Evolutionary conservation across 495 filamentous ascomycete species (phyloP).

Genomic region (Cenococcum geophilum): DNA sequence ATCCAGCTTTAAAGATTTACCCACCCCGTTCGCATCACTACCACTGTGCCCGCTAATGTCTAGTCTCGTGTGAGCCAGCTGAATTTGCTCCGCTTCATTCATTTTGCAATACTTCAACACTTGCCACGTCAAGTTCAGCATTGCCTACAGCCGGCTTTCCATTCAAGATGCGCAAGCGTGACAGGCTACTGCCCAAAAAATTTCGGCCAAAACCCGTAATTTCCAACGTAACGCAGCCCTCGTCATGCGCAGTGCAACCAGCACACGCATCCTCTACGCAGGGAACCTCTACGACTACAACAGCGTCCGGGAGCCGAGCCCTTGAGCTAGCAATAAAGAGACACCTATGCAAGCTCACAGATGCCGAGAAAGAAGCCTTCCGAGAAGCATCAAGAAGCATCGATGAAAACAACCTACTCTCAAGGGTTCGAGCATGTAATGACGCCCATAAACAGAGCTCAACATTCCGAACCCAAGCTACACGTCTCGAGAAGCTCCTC

Average conservation of each 20-base stretch:
- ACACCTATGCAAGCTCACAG: constrained; percentile 6
- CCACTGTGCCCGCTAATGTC: no score
- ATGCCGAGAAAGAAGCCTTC: constrained; percentile 14
- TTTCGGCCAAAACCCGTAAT: not conserved
- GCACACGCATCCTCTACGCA: constrained; percentile 2
- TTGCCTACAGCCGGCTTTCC: not conserved
- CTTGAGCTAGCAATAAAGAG: constrained; percentile 9
- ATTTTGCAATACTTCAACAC: constrained; percentile 1
- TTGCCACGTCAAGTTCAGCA: not conserved
- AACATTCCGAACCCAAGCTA: constrained; percentile 7
- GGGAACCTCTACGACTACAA: constrained; percentile 4
- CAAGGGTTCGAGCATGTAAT: constrained; percentile 1
- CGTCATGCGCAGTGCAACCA: not conserved
- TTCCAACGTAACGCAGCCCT: not conserved
- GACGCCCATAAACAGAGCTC: constrained; percentile 10
- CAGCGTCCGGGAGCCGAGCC: constrained; percentile 1
- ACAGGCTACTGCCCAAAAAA: not conserved
- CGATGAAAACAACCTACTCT: constrained; percentile 2
- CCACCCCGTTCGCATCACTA: no score
- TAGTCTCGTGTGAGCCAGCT: no score
- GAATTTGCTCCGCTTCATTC: constrained; percentile 4
- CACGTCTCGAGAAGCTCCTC: constrained; percentile 5
- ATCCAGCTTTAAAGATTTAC: no score
- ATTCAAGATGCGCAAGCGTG: constrained; percentile 4
- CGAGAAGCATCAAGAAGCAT: constrained; percentile 1